phyloP scores from a whole-genome alignment of 495 filamentous ascomycete species.

The Aspergillus sclerotiicarbonarius region DNA sequence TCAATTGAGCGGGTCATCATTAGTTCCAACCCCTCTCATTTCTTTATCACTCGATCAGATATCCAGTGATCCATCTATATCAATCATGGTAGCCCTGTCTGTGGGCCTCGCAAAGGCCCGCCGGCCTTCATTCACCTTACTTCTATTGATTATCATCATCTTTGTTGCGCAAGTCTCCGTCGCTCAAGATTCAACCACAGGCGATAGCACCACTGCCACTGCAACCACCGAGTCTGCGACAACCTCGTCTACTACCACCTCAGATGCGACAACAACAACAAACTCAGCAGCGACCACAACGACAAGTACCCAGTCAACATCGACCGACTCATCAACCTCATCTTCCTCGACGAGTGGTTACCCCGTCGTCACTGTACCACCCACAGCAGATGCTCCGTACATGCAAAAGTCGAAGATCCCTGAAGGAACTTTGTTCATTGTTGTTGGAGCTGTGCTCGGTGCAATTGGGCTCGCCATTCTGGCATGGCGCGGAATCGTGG shows the following conservation, averaged over 20 bases:
- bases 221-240: slow-evolving; percentile 24
- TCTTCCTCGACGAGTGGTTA: slow-evolving; percentile 26
- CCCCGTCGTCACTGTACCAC: slow-evolving; percentile 64
- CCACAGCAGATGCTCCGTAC: slow-evolving; percentile 82
- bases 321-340: slow-evolving; percentile 22
- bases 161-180: slow-evolving; percentile 19
- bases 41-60: neutral
- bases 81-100: slow-evolving; percentile 18
- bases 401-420: slow-evolving; percentile 92
- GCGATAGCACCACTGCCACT: slow-evolving; percentile 4
- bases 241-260: slow-evolving; percentile 4
- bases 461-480: slow-evolving; percentile 77
- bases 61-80: neutral
- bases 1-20: neutral
- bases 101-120: slow-evolving; percentile 26
- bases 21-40: neutral
- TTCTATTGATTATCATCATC: slow-evolving; percentile 21
- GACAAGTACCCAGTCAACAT: slow-evolving; percentile 21
- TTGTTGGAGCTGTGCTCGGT: slow-evolving; percentile 82
- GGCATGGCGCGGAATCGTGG: slow-evolving; percentile 83
- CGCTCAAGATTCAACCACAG: slow-evolving; percentile 11
- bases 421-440: slow-evolving; percentile 95
- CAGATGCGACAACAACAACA: neutral
- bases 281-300: slow-evolving; percentile 9
- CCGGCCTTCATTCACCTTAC: slow-evolving; percentile 21